phyloP scores from a whole-genome alignment of 371 early-diverging fungal genomes.

The Haplosporangium sp. region DNA sequence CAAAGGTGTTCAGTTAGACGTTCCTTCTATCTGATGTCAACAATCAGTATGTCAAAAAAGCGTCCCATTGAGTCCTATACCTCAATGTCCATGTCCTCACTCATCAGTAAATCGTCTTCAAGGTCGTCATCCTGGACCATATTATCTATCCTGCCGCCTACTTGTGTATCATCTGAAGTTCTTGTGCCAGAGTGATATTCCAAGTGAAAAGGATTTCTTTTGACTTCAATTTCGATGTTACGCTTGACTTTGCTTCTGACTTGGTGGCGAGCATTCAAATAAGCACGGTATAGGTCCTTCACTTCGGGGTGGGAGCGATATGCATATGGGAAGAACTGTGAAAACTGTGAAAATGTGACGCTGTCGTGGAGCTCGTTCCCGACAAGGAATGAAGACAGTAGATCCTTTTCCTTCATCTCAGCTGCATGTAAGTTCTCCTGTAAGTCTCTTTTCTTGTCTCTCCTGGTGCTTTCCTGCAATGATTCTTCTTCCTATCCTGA shows the following conservation, averaged over 20 bases:
- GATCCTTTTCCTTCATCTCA: slow-evolving; percentile 48
- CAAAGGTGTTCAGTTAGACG: not conserved
- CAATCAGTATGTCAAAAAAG: not conserved
- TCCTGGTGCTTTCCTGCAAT: not conserved
- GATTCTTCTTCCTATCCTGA: not conserved
- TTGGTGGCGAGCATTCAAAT: slow-evolving; percentile 35
- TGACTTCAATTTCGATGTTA: slow-evolving; percentile 47
- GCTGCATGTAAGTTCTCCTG: too few relatives aligned
- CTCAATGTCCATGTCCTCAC: slow-evolving; percentile 40
- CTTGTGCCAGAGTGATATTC: slow-evolving; percentile 1
- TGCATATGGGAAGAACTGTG: slow-evolving; percentile 24
- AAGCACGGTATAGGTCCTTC: slow-evolving; percentile 46
- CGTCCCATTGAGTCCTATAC: slow-evolving; percentile 5
- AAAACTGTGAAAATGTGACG: slow-evolving; percentile 40
- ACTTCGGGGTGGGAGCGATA: slow-evolving; percentile 34
- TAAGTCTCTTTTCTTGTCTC: not conserved
- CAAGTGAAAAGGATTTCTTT: slow-evolving; percentile 37
- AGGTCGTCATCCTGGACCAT: not conserved
- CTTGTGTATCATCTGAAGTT: too few relatives aligned
- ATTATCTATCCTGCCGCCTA: not conserved
- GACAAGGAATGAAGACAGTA: slow-evolving; percentile 40
- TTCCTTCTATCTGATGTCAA: not conserved
- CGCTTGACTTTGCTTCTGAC: slow-evolving; percentile 26
- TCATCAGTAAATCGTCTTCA: not conserved
- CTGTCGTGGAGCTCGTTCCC: slow-evolving; percentile 53